Conservation (phyloP, 441 rosid species). For the Aquilaria agallochum region DNA sequence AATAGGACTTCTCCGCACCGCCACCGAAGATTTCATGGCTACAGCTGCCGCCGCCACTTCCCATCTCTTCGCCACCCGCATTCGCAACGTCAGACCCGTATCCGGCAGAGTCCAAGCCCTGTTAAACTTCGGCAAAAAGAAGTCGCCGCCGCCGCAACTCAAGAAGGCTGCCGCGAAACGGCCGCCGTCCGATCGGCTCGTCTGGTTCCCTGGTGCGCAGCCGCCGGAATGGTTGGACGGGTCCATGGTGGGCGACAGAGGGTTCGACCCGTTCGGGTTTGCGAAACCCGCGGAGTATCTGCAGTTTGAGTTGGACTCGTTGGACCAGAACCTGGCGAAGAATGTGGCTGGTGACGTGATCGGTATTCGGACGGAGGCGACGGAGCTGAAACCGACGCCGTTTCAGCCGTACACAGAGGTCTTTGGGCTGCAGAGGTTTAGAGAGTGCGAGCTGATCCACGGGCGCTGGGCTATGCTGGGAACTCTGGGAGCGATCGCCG, state of each 20-base stretch:
- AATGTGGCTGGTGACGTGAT: slow-evolving; percentile 61
- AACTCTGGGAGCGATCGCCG: slow-evolving; percentile 69
- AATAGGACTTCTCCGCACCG: not conserved
- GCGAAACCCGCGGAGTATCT: slow-evolving; percentile 77
- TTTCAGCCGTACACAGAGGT: slow-evolving; percentile 86
- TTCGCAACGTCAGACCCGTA: slow-evolving; percentile 21
- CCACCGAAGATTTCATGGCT: slow-evolving; percentile 26
- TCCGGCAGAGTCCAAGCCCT: slow-evolving; percentile 49
- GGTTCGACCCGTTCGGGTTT: slow-evolving; percentile 73
- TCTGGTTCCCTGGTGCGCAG: slow-evolving; percentile 60
- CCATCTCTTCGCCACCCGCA: slow-evolving; percentile 43
- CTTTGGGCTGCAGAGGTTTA: slow-evolving; percentile 74
- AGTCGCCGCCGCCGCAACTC: slow-evolving; percentile 36
- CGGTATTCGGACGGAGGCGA: slow-evolving; percentile 42
- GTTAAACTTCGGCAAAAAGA: slow-evolving; percentile 46
- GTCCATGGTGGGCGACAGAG: slow-evolving; percentile 76
- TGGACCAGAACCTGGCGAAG: slow-evolving; percentile 87
- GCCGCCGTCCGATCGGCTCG: slow-evolving; percentile 35
- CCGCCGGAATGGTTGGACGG: slow-evolving; percentile 82
- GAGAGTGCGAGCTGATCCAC: slow-evolving; percentile 88
- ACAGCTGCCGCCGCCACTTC: slow-evolving; percentile 44
- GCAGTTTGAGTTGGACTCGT: slow-evolving; percentile 65
- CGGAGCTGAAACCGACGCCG: slow-evolving; percentile 68
- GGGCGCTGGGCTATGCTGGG: slow-evolving; percentile 98
- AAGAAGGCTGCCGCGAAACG: slow-evolving; percentile 27